Percentiles rank a stretch among this genome's conserved stretches.
These are phyloP conservation scores for Luzula sylvatica DNA, from an alignment of 176 grass and related monocot species.

Conservation along the genomic window DNA sequence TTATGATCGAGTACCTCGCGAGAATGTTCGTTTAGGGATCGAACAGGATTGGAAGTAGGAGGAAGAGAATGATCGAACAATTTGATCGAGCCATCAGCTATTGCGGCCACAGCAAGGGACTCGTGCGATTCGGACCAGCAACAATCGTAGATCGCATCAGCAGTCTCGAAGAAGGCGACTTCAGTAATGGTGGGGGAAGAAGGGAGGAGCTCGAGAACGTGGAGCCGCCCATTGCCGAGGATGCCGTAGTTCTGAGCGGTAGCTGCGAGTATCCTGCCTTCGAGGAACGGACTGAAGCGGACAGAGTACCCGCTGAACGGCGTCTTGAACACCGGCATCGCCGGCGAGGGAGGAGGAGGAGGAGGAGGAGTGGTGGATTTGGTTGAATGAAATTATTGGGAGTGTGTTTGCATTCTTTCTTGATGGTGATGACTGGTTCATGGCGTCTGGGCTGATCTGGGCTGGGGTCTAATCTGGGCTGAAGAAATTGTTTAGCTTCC, in stretches of 20 bases:
- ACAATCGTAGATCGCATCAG: slow-evolving; percentile 81
- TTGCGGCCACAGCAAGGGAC: slow-evolving; percentile 50
- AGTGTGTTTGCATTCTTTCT: neutral
- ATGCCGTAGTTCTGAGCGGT: slow-evolving; percentile 78
- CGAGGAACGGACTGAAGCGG: slow-evolving; percentile 85
- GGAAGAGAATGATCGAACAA: slow-evolving; percentile 58
- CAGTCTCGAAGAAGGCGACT: slow-evolving; percentile 67
- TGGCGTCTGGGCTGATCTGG: neutral
- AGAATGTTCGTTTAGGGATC: slow-evolving; percentile 70
- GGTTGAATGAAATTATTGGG: slow-evolving; percentile 11
- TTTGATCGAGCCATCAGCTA: slow-evolving; percentile 68
- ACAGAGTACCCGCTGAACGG: slow-evolving; percentile 53
- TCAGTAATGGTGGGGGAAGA: slow-evolving; percentile 19
- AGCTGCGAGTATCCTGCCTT: slow-evolving; percentile 56
- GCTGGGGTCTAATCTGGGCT: neutral
- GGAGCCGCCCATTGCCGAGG: slow-evolving; percentile 84
- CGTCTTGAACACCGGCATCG: slow-evolving; percentile 84
- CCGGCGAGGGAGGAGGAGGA: slow-evolving; percentile 10
- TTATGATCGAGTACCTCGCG: slow-evolving; percentile 38
- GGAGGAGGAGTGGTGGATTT: slow-evolving; percentile 7
- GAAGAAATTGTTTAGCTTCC: neutral
- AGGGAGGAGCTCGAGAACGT: slow-evolving; percentile 62
- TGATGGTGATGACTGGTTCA: neutral
- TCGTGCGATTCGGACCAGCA: slow-evolving; percentile 93
- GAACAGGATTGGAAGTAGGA: slow-evolving; percentile 51